These are phyloP conservation scores for Penicillium goetzii DNA, from an alignment of 495 filamentous ascomycete species.

Conservation along the genomic window DNA sequence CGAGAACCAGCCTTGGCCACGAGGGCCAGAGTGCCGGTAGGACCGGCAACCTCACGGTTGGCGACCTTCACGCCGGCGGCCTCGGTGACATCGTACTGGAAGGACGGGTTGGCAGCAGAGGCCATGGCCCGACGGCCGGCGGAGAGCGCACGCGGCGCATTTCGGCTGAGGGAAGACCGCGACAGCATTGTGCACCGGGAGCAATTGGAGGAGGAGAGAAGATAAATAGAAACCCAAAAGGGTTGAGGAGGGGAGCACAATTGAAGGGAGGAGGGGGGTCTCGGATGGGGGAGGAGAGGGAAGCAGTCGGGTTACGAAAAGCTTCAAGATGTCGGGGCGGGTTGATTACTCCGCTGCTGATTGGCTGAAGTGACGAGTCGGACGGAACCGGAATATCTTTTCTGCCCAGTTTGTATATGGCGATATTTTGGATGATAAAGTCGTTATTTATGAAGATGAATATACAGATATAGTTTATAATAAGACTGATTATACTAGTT, in stretches of 20 bases:
- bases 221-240: constrained; percentile 38
- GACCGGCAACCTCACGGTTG: constrained; percentile 81
- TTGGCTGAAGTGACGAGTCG: constrained; percentile 47
- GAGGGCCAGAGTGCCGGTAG: constrained; percentile 85
- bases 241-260: constrained; percentile 44
- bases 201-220: constrained; percentile 34
- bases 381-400: constrained; percentile 52
- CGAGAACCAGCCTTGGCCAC: constrained; percentile 91
- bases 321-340: constrained; percentile 53
- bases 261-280: constrained; percentile 38
- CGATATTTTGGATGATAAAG: neutral
- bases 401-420: constrained; percentile 17
- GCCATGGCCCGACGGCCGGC: constrained; percentile 73
- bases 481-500: neutral
- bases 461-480: neutral
- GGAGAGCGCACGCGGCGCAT: constrained; percentile 72
- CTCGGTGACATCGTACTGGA: constrained; percentile 86
- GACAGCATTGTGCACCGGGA: constrained; percentile 74
- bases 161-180: constrained; percentile 75
- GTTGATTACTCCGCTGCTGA: constrained; percentile 48
- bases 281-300: constrained; percentile 28
- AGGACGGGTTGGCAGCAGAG: constrained; percentile 76
- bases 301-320: constrained; percentile 50
- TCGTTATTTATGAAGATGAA: neutral
- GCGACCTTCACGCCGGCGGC: constrained; percentile 87